Evolutionary conservation across 345 rosid species (phyloP), one percentile per base, ranked within the genome.

Genomic region (Hypericum perforatum): DNA sequence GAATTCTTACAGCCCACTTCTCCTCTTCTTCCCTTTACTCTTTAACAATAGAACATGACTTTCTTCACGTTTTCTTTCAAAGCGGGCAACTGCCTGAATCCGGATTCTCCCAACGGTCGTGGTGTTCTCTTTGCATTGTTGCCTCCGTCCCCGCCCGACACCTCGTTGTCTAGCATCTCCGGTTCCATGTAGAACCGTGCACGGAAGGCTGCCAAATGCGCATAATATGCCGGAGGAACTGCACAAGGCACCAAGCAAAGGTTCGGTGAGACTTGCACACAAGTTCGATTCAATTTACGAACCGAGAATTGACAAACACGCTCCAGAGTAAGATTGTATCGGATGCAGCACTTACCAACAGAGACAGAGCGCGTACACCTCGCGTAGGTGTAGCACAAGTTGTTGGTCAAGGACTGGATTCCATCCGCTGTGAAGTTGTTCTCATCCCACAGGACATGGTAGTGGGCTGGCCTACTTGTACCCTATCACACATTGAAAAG

Each of bases 391-490:
- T 92, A 92, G 56, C 98, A 92, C 15, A 92, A 94, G 63, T 89
- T 92, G 75, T 92, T 92, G 5, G 98, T 92, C 59, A 89, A 63
- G 15, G 98, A 92, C 50, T 92, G 98, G 54, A 92, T 92, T 49
- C 95, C 97, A 63, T 92, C 98, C 0, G 97, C 87, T 5, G 98
- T 92, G 61, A 94, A 94, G 64, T 84, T 94, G 72, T 94, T 94
- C 73, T 94, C 97, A 29, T 94, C 99, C 99, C 99, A 94, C 13
- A 94, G 73, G 53, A 94, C 99, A 72, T 94, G 99, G 68, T 94
- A 94, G 69, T 94, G 99, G 16, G 99, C 99, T 10, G 99, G 99
- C 50, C 99, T 71, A 60, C 99, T 94, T 10, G 99, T 94, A 40
- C 99, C 99, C 99, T 94, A 63, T 7, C 49, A 54, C 8, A 55